These are phyloP conservation scores for cucumber (Cucumis sativus) DNA, from an alignment of 306 rosid species.

Conservation along the genomic window Cucumber_9930_V3 NC_026657.2:7952001-7952500, in stretches of 20 bases:
- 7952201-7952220: not conserved
- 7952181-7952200: not conserved
- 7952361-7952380: not conserved
- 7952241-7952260: not conserved
- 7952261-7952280: not conserved
- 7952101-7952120: slow-evolving; percentile 66
- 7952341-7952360: not conserved
- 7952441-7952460: not conserved
- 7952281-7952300: not conserved
- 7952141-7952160: not conserved
- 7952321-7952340: not conserved
- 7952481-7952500: not conserved
- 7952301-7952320: not conserved
- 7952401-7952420: not conserved
- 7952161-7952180: not conserved
- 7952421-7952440: not conserved
- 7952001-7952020: slow-evolving; percentile 50
- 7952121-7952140: not conserved
- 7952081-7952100: slow-evolving; percentile 82
- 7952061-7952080: slow-evolving; percentile 87
- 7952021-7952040: slow-evolving; percentile 77
- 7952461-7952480: not conserved
- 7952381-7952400: not conserved
- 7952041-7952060: slow-evolving; percentile 88
- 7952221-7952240: not conserved